These are phyloP conservation scores for Clonostachys byssicola DNA, from an alignment of 2,329 filamentous ascomycete species.

Conservation along the genomic window DNA sequence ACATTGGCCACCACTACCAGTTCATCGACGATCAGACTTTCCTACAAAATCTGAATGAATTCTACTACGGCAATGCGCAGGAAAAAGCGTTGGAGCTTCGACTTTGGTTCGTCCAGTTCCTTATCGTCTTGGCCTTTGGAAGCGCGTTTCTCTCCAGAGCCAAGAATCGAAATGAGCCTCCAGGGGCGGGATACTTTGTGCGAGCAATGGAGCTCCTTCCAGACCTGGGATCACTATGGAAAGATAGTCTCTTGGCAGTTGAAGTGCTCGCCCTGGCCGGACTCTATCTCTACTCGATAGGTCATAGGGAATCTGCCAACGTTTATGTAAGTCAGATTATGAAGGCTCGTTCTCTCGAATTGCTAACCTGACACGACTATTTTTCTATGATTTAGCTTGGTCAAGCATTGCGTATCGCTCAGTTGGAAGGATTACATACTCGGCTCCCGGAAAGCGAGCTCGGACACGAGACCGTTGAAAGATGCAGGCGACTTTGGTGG, in stretches of 20 bases:
- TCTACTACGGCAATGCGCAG: slow-evolving; percentile 12
- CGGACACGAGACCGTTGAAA: slow-evolving; percentile 17
- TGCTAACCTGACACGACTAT: neutral
- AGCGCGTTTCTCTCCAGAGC: slow-evolving; percentile 9
- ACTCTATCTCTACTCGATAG: slow-evolving; percentile 30
- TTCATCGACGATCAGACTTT: slow-evolving; percentile 26
- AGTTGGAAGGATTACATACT: slow-evolving; percentile 33
- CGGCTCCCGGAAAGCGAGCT: slow-evolving; percentile 29
- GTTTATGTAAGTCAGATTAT: slow-evolving; percentile 12
- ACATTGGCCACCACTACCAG: slow-evolving; percentile 26
- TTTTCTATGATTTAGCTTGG: slow-evolving; percentile 17
- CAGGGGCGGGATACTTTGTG: slow-evolving; percentile 21
- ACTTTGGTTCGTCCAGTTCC: slow-evolving; percentile 18
- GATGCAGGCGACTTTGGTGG: slow-evolving; percentile 33
- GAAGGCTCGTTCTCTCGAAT: neutral
- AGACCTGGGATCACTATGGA: slow-evolving; percentile 22
- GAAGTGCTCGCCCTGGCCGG: slow-evolving; percentile 27
- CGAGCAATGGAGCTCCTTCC: slow-evolving; percentile 28
- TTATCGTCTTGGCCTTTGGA: slow-evolving; percentile 13
- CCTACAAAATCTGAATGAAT: slow-evolving; percentile 14
- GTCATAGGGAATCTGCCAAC: slow-evolving; percentile 25
- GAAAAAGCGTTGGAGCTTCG: slow-evolving; percentile 11
- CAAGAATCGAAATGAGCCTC: slow-evolving; percentile 19
- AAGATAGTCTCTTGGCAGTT: slow-evolving; percentile 27
- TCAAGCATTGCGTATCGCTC: slow-evolving; percentile 32